phyloP scores from a whole-genome alignment of 768 basidiomycete genomes.

The Tylopilus rubrobrunneus region DNA sequence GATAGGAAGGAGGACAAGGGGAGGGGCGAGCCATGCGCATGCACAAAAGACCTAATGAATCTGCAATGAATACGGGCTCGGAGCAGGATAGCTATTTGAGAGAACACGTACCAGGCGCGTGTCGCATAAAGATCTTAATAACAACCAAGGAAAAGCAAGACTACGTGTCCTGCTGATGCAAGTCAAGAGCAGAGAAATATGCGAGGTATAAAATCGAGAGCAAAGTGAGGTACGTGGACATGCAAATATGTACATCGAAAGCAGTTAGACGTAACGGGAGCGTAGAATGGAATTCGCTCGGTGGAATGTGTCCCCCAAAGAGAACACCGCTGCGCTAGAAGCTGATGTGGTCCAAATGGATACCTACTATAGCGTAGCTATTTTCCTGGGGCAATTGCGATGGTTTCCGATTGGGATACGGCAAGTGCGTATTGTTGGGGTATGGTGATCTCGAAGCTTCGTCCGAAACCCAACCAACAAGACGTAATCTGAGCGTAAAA shows the following conservation, averaged over 20 bases:
- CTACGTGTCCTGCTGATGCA: background rate
- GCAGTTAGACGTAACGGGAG: background rate
- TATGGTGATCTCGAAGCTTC: background rate
- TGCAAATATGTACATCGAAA: conserved; percentile 8
- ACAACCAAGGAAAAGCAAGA: background rate
- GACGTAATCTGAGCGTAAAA: background rate
- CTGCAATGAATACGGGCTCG: conserved; percentile 5
- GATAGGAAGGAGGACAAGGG: background rate
- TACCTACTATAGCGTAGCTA: background rate
- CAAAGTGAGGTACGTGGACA: background rate
- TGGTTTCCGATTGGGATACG: background rate
- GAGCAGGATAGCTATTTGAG: background rate
- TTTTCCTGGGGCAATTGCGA: background rate
- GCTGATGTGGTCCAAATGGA: background rate
- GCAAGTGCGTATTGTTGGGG: background rate
- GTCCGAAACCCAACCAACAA: background rate
- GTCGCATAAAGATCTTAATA: background rate
- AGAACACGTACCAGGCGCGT: conserved; percentile 9
- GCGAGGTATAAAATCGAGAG: background rate
- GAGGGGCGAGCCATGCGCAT: background rate
- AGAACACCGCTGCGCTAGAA: background rate
- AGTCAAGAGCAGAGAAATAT: background rate
- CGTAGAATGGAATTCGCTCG: background rate
- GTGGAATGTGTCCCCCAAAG: background rate
- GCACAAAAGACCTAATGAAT: background rate